Evolutionary conservation across 805 yeast genomes (phyloP), one percentile per base, ranked within the genome.

Genomic region (Candida silvicultrix): DNA sequence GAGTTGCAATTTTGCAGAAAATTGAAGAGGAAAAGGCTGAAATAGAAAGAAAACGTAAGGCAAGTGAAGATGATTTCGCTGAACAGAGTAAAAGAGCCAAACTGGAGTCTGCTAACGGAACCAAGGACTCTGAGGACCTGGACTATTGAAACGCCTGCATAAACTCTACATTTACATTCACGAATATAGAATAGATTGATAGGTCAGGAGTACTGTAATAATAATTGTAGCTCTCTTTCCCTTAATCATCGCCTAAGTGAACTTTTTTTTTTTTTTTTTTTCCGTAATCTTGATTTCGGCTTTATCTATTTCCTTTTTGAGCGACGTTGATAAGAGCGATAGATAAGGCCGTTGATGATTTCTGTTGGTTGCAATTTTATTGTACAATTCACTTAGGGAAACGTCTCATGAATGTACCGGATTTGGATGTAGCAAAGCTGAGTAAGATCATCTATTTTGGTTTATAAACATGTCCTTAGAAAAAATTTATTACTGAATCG

Each of bases 21-120:
- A 47, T 31, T 45, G 51, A 36, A 42, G 32, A 23, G 21, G 28
- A 39, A 10, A 40, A 19, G 16, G 32, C 28, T n/a, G 53, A 46
- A 4, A 29, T 40, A 7, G 54, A 50, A 8, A 43, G 44, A 28
- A 58, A 59, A 44, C 54, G 59, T 18, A 55, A 54, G 31, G 49
- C 55, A 16, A 41, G 47, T 6, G 49, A 43, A 37, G 59, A 56
- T 5, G 38, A 42, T 23, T 39, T 49, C 19, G 60, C 54, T n/a
- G 53, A 52, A 22, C 22, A 49, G 23, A 41, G 51, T 22, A 57
- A 56, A 37, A 48, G 48, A 28, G 45, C 49, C 12, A 50, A 49
- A 21, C 16, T 43, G 35, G 51, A 47, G 19, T 40, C 49, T 8
- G 38, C 46, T n/a, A 42, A 19, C 10, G 25, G 42, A 10, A 19